Evolutionary conservation across 306 rosid genomes (phyloP), one percentile per base, ranked within the genome.

Genomic region (Quercus parvula): DNA sequence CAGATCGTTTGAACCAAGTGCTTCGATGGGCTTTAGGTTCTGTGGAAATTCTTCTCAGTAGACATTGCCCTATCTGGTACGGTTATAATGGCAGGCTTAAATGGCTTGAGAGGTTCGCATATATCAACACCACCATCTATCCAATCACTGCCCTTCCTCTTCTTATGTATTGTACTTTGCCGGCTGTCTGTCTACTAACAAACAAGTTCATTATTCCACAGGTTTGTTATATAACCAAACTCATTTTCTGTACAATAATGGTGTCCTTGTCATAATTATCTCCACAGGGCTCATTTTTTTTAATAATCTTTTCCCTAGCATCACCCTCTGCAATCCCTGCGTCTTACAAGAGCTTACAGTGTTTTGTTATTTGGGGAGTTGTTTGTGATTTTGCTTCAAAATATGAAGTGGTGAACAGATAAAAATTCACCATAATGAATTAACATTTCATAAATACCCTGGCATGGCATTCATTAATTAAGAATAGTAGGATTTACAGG

Each of bases 191-290:
- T 87, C 97, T 95, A 41, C 93, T 95, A 8, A 95, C 99, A 0
- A 95, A 95, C 93, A 95, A 93, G 87, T 95, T 95, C 92, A 92
- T 95, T 78, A 95, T 95, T 78, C 99, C 99, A 8, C 99, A 95
- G 99, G 99, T 95, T 72, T 24, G 90, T 81, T 55, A 15, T 73
- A 71, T 78, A 63, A 27, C 75, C 67, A 51, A 73, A 51, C 44
- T 31, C 64, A 20, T 22, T 44, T 44, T 44, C 49, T 44, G 14
- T 22, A 7, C 24, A 4, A 7, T 58, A 11, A 58, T 57, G 27
- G 25, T 20, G 12, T 20, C 63, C 49, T 44, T 44, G 12, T 44
- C 12, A 44, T 44, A 2, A 9, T 57, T n/a, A 20, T 57, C 19
- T 66, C 3, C 3, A 18, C 33, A 6, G 20, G 71, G 49, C 4